Conservation (phyloP, 2,329 filamentous ascomycete genomes). For the Macrophomina phaseolina region DNA sequence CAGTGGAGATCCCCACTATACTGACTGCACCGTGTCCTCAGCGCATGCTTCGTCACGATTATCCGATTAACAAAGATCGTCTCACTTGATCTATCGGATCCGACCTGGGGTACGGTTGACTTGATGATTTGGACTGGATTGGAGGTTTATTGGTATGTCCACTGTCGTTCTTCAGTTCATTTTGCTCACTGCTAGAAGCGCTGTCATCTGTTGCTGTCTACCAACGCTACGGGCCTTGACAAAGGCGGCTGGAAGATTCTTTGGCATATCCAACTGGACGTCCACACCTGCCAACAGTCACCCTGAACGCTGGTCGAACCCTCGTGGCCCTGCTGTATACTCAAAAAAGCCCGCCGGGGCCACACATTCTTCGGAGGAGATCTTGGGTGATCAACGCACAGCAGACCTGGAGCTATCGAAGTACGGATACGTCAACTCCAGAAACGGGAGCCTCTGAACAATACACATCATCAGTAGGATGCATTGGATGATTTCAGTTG, state of each 20-base stretch:
- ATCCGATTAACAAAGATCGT: background rate
- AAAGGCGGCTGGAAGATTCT: background rate
- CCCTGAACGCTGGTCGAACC: background rate
- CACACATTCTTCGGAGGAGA: background rate
- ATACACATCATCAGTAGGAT: too few relatives aligned
- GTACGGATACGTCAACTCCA: background rate
- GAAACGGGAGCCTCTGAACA: background rate
- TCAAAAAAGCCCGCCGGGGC: background rate
- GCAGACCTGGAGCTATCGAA: background rate
- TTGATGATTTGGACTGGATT: background rate
- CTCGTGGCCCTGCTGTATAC: background rate
- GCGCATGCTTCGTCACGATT: conserved; percentile 1
- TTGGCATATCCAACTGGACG: background rate
- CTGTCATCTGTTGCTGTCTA: background rate
- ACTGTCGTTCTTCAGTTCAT: background rate
- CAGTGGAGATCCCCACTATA: background rate
- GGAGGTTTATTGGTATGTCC: background rate
- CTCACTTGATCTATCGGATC: background rate
- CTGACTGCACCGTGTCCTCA: background rate
- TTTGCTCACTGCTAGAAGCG: background rate
- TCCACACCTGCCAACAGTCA: background rate
- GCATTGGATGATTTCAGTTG: too few relatives aligned
- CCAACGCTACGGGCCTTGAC: background rate
- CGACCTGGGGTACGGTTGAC: background rate
- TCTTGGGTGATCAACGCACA: background rate